Conservation (phyloP, 331 rosid genomes). For the Malus hybrid region DNA sequence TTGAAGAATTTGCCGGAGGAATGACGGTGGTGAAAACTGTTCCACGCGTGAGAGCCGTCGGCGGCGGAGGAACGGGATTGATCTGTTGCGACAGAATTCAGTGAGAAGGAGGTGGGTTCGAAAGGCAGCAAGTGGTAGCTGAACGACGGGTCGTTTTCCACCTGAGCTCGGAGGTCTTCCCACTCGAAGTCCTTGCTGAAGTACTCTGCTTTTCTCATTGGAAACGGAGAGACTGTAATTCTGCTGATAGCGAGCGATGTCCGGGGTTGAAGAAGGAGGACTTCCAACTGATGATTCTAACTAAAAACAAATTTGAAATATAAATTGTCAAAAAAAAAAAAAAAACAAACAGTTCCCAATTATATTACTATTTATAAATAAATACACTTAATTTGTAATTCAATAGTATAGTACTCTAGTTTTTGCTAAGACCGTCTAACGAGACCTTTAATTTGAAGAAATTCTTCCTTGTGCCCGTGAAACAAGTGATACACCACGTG, state of each 20-base stretch:
- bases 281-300: too few species aligned
- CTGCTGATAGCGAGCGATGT: neutral
- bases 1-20: constrained; percentile 79
- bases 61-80: constrained; percentile 22
- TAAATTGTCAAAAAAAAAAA: too few species aligned
- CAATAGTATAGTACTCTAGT: too few species aligned
- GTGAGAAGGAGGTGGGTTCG: constrained; percentile 1
- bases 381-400: too few species aligned
- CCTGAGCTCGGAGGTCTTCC: constrained; percentile 57
- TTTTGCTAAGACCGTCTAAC: too few species aligned
- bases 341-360: too few species aligned
- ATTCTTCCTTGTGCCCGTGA: fast-evolving
- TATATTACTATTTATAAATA: too few species aligned
- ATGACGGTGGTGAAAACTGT: constrained; percentile 59
- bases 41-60: constrained; percentile 50
- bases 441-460: too few species aligned
- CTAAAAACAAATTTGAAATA: too few species aligned
- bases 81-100: neutral
- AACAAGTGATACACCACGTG: too few species aligned
- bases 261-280: neutral
- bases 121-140: constrained; percentile 42
- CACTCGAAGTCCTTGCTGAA: constrained; percentile 64
- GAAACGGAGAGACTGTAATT: neutral
- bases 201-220: constrained; percentile 44
- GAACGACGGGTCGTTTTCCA: constrained; percentile 46